These are phyloP conservation scores for Bretziella fagacearum DNA, from an alignment of 2,329 filamentous ascomycete genomes.

Conservation along the genomic window DNA sequence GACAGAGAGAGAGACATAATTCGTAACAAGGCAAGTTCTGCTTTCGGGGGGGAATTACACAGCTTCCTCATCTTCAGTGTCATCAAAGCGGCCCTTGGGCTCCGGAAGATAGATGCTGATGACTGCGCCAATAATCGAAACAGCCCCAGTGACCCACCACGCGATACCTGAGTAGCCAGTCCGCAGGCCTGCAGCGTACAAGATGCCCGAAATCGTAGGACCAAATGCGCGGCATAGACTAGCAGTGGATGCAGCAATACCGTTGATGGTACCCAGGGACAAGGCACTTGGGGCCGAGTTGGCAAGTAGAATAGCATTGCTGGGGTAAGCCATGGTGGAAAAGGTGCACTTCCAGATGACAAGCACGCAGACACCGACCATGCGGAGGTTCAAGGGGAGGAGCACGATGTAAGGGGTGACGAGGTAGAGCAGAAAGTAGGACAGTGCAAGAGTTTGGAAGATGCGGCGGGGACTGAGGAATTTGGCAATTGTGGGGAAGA, in stretches of 20 bases:
- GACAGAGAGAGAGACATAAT: conserved; percentile 1
- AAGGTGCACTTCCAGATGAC: conserved; percentile 89
- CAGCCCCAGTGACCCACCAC: conserved; percentile 77
- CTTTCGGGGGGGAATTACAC: background rate
- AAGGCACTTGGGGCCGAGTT: conserved; percentile 73
- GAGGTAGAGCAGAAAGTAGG: conserved; percentile 79
- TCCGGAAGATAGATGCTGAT: conserved; percentile 64
- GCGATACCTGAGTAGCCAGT: conserved; percentile 73
- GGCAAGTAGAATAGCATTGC: conserved; percentile 72
- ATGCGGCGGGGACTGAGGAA: conserved; percentile 62
- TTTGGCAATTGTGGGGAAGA: conserved; percentile 64
- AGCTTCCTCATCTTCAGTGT: conserved; percentile 22
- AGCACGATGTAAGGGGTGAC: conserved; percentile 78
- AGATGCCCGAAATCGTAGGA: conserved; percentile 68
- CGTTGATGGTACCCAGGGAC: conserved; percentile 82
- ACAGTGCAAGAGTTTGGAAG: conserved; percentile 64
- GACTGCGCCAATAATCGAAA: conserved; percentile 58
- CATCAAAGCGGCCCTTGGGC: conserved; percentile 25
- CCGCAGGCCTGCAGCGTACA: conserved; percentile 66
- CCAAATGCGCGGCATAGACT: conserved; percentile 79
- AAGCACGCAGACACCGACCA: conserved; percentile 57
- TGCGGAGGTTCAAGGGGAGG: conserved; percentile 53
- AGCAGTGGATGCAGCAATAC: conserved; percentile 77
- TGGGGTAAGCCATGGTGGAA: conserved; percentile 78
- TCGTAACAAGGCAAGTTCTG: conserved; percentile 3